Percentiles rank a stretch among this genome's conserved stretches.
Conservation (phyloP, 1,284 basidiomycete species). For the Cutaneotrichosporon dermatis region DNA sequence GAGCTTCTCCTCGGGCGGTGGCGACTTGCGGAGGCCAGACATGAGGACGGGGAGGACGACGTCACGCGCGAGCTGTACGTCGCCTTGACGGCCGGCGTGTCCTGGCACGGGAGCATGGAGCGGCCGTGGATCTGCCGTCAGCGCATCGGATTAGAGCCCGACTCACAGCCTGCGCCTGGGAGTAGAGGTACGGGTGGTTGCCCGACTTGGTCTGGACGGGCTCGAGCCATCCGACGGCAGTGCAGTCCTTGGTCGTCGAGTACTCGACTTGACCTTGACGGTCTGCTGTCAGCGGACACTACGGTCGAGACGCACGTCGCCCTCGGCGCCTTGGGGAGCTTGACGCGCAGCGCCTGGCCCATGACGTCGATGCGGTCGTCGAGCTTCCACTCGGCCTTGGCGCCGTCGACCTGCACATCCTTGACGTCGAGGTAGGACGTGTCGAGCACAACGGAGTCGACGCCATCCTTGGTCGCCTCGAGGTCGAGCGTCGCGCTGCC, state of each 20-base stretch:
- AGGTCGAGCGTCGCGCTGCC: conserved; percentile 62
- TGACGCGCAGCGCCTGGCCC: conserved; percentile 48
- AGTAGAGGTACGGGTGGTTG: conserved; percentile 82
- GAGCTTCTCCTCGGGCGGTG: conserved; percentile 64
- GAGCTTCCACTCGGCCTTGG: conserved; percentile 56
- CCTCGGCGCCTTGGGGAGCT: conserved; percentile 36
- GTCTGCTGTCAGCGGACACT: conserved; percentile 46
- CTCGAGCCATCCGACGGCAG: conserved; percentile 88
- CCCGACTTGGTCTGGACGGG: conserved; percentile 90
- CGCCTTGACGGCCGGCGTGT: conserved; percentile 51
- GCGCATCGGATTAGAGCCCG: conserved; percentile 14
- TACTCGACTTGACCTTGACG: conserved; percentile 63
- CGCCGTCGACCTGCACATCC: conserved; percentile 57
- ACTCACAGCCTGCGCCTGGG: conserved; percentile 75
- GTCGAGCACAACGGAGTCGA: conserved; percentile 72
- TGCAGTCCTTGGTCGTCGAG: conserved; percentile 69
- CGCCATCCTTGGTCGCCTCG: conserved; percentile 54
- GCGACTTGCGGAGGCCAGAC: conserved; percentile 73
- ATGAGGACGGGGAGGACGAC: conserved; percentile 74
- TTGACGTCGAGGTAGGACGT: conserved; percentile 67
- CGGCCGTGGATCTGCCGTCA: conserved; percentile 65
- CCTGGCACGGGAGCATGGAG: conserved; percentile 71
- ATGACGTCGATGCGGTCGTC: conserved; percentile 45
- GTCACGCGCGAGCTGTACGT: conserved; percentile 72
- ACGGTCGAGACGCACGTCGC: conserved; percentile 49